Conservation (phyloP, 2,329 filamentous ascomycete species). For the Didymella glomerata region DNA sequence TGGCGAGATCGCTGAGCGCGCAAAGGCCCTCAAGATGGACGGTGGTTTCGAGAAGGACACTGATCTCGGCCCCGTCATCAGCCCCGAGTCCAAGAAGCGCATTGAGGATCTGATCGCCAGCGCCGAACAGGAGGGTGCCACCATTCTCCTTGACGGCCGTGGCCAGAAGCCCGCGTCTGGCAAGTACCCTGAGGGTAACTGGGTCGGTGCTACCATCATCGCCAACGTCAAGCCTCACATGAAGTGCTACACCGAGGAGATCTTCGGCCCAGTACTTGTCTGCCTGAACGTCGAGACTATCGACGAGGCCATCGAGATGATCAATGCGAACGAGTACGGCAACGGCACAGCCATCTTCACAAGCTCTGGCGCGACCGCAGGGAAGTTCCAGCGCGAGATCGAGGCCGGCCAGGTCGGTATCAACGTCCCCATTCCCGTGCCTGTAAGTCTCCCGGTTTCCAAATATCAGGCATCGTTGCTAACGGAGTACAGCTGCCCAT, state of each 20-base stretch:
- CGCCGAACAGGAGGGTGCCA: constrained; percentile 82
- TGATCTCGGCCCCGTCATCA: constrained; percentile 84
- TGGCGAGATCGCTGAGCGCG: constrained; percentile 76
- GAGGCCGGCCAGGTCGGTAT: constrained; percentile 87
- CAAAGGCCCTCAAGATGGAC: constrained; percentile 76
- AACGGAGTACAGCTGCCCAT: constrained; percentile 58
- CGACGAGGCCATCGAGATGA: constrained; percentile 80
- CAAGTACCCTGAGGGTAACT: constrained; percentile 88
- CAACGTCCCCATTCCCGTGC: constrained; percentile 79
- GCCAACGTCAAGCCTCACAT: constrained; percentile 80
- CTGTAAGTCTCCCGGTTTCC: constrained; percentile 39
- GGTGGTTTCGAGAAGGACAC: constrained; percentile 83
- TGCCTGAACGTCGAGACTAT: constrained; percentile 80
- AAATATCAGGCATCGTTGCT: constrained; percentile 6
- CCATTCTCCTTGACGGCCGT: constrained; percentile 81
- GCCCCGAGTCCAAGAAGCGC: constrained; percentile 77
- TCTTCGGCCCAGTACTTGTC: constrained; percentile 85
- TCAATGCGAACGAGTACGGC: constrained; percentile 87
- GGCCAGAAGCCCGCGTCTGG: constrained; percentile 72
- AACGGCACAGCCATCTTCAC: constrained; percentile 90
- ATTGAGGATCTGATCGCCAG: constrained; percentile 79
- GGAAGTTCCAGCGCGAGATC: constrained; percentile 79
- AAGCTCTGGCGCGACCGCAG: constrained; percentile 76
- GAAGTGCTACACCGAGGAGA: constrained; percentile 85
- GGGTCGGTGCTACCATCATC: constrained; percentile 82